Conservation (phyloP, 345 rosid species). For the Sisymbrium irio region DNA sequence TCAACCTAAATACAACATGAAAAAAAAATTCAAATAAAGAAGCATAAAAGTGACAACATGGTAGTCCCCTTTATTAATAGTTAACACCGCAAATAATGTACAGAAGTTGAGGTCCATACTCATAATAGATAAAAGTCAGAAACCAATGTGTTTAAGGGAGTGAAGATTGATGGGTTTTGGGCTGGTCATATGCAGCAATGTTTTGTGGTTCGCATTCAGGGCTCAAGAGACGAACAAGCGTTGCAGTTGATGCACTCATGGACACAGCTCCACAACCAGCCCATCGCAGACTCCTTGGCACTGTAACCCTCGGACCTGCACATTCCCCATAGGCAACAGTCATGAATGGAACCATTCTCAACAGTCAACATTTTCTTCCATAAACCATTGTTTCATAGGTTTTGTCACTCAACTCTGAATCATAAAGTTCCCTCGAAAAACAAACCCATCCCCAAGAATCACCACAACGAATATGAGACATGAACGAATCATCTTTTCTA, state of each 20-base stretch:
- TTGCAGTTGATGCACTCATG: slow-evolving; percentile 59
- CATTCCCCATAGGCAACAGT: background rate
- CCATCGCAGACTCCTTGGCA: slow-evolving; percentile 56
- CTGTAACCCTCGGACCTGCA: slow-evolving; percentile 41
- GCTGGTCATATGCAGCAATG: slow-evolving; percentile 71
- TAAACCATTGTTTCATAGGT: background rate
- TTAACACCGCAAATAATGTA: background rate
- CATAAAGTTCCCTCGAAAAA: background rate
- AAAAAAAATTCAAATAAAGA: background rate
- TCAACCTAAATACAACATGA: no score
- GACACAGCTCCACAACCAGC: slow-evolving; percentile 84
- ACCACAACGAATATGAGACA: no score
- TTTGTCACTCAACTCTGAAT: background rate
- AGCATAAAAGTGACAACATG: background rate
- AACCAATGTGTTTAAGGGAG: slow-evolving; percentile 19
- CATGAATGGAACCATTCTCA: background rate
- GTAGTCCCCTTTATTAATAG: background rate
- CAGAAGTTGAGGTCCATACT: background rate
- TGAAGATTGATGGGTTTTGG: slow-evolving; percentile 21
- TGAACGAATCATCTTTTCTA: no score
- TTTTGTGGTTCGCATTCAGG: slow-evolving; percentile 97
- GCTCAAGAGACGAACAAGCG: slow-evolving; percentile 77
- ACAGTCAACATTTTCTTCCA: background rate
- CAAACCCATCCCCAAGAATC: background rate
- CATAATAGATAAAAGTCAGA: background rate